Evolutionary conservation across 2,329 filamentous ascomycete species (phyloP), one percentile per base, ranked within the genome.

Genomic region (Geosmithia flava): DNA sequence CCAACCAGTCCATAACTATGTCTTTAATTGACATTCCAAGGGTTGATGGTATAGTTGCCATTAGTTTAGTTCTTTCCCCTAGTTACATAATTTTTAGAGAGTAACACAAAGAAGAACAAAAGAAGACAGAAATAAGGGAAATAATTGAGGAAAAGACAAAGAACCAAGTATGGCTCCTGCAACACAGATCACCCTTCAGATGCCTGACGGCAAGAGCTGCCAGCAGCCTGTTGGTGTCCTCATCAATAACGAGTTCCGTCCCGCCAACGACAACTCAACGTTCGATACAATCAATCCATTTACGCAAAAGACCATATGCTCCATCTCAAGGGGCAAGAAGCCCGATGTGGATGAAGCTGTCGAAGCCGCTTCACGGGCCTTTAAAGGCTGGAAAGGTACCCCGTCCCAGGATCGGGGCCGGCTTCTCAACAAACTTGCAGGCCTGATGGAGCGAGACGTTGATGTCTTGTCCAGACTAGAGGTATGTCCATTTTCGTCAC

Each of bases 381-480:
- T 88, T 20, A 29, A 46, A 20, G 45, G 39, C 17, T 50, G 48
- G 48, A n/a, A 23, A 8, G 42, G 27, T 11, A 29, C 90, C 30
- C 63, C 80, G 11, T 73, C 70, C 6, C 79, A 79, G 7, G 81
- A 84, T 27, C 79, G 86, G 33, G 85, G 84, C 37, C 72, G 72
- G 33, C 62, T 91, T 47, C 75, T 93, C 71, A 74, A 73, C 60
- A 85, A 81, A 59, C 75, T 93, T 13, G 81, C 83, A 10, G 76
- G 85, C 46, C 68, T 93, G 20, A 69, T 89, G 20, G 81, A 86
- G 52, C 62, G 80, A 58, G 71, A 91, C 59, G 71, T 70, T 27
- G 68, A 70, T 33, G 48, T 56, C 0, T 58, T 74, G 6, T 69
- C 70, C 3, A 71, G 70, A 1, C 62, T 74, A 7, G 87, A 94